phyloP scores from a whole-genome alignment of 2,329 filamentous ascomycete species.

The Pseudogymnoascus sp. region DNA sequence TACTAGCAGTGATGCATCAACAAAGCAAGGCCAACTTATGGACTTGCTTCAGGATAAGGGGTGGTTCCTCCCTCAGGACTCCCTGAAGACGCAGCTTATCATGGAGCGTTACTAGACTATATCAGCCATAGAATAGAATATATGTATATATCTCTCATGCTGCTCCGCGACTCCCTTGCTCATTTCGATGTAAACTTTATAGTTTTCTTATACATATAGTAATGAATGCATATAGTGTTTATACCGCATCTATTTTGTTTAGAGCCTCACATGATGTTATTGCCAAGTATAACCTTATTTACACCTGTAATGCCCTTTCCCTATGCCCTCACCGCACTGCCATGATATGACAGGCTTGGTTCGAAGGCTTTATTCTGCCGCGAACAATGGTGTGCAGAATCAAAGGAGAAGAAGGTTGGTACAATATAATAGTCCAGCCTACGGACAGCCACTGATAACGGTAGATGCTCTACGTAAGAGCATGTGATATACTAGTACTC shows the following conservation, averaged over 20 bases:
- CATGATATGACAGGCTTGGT: neutral
- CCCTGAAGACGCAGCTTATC: conserved; percentile 25
- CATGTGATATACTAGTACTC: neutral
- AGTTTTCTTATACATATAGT: neutral
- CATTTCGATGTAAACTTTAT: neutral
- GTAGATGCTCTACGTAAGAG: neutral
- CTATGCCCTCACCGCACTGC: neutral
- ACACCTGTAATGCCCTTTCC: neutral
- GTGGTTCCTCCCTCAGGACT: conserved; percentile 25
- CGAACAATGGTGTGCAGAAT: neutral
- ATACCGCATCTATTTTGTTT: neutral
- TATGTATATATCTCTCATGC: neutral
- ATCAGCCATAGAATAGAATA: neutral
- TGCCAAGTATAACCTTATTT: neutral
- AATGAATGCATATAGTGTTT: neutral
- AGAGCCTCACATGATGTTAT: neutral
- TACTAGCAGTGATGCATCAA: conserved; percentile 15
- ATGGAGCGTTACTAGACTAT: conserved; percentile 22
- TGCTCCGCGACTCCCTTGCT: too few relatives aligned
- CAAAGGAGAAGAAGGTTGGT: neutral
- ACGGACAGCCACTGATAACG: neutral
- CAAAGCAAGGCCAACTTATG: conserved; percentile 18
- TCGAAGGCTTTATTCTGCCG: neutral
- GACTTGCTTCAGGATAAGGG: conserved; percentile 20
- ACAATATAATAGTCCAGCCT: neutral